Percentiles rank a stretch among this genome's conserved stretches.
phyloP scores from a whole-genome alignment of 2,329 filamentous ascomycete species.

The Aureobasidium sp. region DNA sequence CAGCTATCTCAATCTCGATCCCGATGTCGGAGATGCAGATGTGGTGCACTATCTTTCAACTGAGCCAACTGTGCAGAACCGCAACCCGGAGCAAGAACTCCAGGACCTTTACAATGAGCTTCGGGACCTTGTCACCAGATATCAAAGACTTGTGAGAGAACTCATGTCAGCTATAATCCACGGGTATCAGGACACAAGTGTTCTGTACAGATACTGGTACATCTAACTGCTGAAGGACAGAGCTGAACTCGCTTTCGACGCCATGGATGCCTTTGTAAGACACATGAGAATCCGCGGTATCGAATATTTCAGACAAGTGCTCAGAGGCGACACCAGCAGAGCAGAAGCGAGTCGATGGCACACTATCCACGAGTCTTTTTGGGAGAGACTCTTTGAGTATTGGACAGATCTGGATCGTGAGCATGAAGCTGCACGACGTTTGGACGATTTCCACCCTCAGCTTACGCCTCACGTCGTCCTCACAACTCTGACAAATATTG shows the following conservation, averaged over 20 bases:
- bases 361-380: too few relatives aligned
- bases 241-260: too few relatives aligned
- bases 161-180: not conserved
- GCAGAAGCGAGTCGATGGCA: not conserved
- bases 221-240: not conserved
- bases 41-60: not conserved
- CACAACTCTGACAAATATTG: not conserved
- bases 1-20: not conserved
- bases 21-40: not conserved
- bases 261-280: not conserved
- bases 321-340: not conserved
- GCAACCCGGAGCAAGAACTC: not conserved
- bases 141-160: not conserved
- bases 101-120: not conserved
- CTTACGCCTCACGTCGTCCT: not conserved
- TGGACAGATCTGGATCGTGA: not conserved
- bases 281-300: not conserved
- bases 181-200: not conserved
- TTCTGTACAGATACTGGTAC: not conserved
- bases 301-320: not conserved
- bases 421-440: not conserved
- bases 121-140: not conserved
- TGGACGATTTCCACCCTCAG: not conserved
- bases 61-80: not conserved
- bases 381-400: not conserved